Evolutionary conservation across 208 protist genomes (phyloP).

Genomic region (Crithidia expoeki): DNA sequence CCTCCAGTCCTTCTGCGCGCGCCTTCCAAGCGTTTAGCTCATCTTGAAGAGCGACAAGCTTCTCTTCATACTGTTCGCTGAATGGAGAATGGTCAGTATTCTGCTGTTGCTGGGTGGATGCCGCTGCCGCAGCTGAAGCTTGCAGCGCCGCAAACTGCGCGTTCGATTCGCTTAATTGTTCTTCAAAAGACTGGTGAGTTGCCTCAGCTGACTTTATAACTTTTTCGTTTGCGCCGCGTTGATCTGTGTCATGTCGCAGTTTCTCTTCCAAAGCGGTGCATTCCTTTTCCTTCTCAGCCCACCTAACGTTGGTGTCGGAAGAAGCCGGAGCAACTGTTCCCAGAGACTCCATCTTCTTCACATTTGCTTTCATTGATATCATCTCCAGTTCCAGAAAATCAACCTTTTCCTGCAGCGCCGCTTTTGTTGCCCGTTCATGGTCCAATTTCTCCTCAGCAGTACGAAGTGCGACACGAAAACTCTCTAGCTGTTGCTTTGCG

Average conservation of each 20-base stretch:
- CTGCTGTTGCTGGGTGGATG: neutral
- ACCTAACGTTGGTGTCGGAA: conserved; percentile 3
- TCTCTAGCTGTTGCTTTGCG: conserved; percentile 8
- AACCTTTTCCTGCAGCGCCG: neutral
- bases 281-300: neutral
- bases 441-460: conserved; percentile 8
- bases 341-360: conserved; percentile 1
- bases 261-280: neutral
- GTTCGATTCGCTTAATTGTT: neutral
- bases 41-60: conserved; percentile 25
- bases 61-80: neutral
- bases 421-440: conserved; percentile 1
- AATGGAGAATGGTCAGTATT: neutral
- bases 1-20: conserved; percentile 18
- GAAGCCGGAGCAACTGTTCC: neutral
- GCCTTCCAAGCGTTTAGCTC: conserved; percentile 40
- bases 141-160: neutral
- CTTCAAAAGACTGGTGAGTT: neutral
- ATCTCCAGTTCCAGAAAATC: conserved; percentile 9
- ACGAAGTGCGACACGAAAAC: conserved; percentile 6
- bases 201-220: conserved; percentile 5
- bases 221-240: neutral
- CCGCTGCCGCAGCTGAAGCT: neutral
- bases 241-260: conserved; percentile 8
- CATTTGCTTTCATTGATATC: neutral